A percentile compares a stretch with the other conserved stretches of the same genome.
phyloP scores from a whole-genome alignment of 2,329 filamentous ascomycete species.

The Dactylonectria estremocensis region DNA sequence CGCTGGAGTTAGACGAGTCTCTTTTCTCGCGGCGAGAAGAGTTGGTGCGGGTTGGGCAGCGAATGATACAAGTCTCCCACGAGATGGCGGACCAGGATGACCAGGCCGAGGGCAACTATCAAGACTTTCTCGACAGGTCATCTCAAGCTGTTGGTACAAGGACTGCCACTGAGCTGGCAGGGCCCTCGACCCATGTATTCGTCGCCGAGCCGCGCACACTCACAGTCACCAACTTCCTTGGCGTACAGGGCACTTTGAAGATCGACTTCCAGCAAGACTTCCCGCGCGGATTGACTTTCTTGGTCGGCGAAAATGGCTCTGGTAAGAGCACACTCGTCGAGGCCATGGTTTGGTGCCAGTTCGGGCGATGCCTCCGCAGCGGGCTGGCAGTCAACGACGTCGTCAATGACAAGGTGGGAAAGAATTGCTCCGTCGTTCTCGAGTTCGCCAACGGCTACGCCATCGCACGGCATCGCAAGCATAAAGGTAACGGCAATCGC shows the following conservation, averaged over 20 bases:
- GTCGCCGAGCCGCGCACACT: slow-evolving; percentile 36
- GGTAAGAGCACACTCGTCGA: slow-evolving; percentile 41
- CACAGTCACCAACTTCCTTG: slow-evolving; percentile 43
- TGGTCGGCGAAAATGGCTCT: slow-evolving; percentile 41
- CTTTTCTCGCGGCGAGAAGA: slow-evolving; percentile 32
- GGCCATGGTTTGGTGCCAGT: slow-evolving; percentile 40
- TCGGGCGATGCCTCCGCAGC: slow-evolving; percentile 35
- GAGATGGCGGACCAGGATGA: slow-evolving; percentile 18
- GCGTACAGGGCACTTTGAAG: slow-evolving; percentile 33
- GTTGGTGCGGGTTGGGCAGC: slow-evolving; percentile 37
- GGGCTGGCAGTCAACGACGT: slow-evolving; percentile 35
- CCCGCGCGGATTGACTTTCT: slow-evolving; percentile 34
- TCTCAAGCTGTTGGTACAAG: slow-evolving; percentile 20
- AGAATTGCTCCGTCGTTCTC: slow-evolving; percentile 38
- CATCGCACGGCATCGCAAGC: slow-evolving; percentile 38
- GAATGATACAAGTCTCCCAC: slow-evolving; percentile 34
- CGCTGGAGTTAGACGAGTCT: slow-evolving; percentile 22
- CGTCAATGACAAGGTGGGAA: slow-evolving; percentile 37
- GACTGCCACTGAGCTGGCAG: slow-evolving; percentile 13
- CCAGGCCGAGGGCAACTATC: slow-evolving; percentile 15
- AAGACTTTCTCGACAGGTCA: slow-evolving; percentile 33
- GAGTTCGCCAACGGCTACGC: slow-evolving; percentile 43
- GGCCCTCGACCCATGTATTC: slow-evolving; percentile 30
- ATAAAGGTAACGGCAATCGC: slow-evolving; percentile 31
- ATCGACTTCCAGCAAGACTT: slow-evolving; percentile 36